Evolutionary conservation across 306 rosid genomes (phyloP), one percentile per base, ranked within the genome.

Genomic region (Spatholobus suberectus): DNA sequence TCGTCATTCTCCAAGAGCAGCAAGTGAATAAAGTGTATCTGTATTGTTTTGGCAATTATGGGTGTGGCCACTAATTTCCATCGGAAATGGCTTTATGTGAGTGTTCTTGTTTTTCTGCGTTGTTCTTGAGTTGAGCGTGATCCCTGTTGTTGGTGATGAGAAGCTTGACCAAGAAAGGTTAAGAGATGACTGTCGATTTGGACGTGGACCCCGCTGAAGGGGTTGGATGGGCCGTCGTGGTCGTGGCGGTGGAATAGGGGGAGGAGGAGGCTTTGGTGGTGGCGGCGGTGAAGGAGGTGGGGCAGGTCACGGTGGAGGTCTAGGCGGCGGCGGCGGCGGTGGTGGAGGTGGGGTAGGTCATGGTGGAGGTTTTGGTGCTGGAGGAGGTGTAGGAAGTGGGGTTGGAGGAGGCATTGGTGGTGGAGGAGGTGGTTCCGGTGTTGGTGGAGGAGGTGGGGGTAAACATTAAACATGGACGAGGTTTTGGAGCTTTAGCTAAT

Each of bases 71-170:
- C 79, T 63, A 70, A 20, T 80, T 71, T 55, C 68, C 46, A 78
- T 79, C 51, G 63, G 9, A 90, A 85, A 88, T 90, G 95, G 98
- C 38, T 82, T 47, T 73, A 21, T 2, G 17, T 78, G 70, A 81
- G 85, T 70, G 81, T 89, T 86, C 63, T 90, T 4, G 65, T n/a
- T 86, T 26, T 77, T 93, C 0, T 91, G 87, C 89, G 80, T 90
- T 85, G 90, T 84, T 63, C 86, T 93, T 61, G 88, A 88, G 32
- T 51, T 90, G 78, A 90, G 90, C 40, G 83, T 88, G 43, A 13
- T 73, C 5, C 26, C 76, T 63, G 78, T 88, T 43, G 71, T 87
- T n/a, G 95, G 91, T 26, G 97, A 91, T 87, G 63, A 77, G 8
- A 86, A 85, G 84, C 86, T 92, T 73, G 79, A 90, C 57, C 40